A percentile compares a stretch with the other conserved stretches of the same genome.
phyloP scores from a whole-genome alignment of 2,329 filamentous ascomycete species.

The Cytospora piceae region DNA sequence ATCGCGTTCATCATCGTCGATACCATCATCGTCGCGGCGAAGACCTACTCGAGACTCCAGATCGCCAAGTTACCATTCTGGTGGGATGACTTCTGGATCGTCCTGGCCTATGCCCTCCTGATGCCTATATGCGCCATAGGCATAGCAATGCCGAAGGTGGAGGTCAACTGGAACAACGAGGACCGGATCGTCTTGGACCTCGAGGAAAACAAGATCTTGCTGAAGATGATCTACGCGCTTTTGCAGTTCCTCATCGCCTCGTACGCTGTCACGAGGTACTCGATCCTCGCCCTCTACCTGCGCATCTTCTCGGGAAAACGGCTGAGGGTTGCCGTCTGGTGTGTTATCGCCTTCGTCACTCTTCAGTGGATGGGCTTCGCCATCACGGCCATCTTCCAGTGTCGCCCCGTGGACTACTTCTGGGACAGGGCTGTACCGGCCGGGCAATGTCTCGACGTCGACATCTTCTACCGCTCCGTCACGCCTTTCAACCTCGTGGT shows the following conservation, averaged over 20 bases:
- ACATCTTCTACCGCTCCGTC: slow-evolving; percentile 24
- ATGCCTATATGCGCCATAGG: slow-evolving; percentile 27
- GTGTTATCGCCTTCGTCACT: slow-evolving; percentile 14
- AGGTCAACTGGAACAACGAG: slow-evolving; percentile 20
- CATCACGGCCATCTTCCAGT: slow-evolving; percentile 10
- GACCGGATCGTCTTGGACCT: slow-evolving; percentile 23
- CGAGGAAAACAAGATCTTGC: slow-evolving; percentile 24
- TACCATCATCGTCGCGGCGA: slow-evolving; percentile 26
- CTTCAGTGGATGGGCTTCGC: slow-evolving; percentile 25
- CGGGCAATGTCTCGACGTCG: slow-evolving; percentile 17
- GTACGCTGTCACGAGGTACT: slow-evolving; percentile 25
- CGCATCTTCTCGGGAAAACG: slow-evolving; percentile 21
- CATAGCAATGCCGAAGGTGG: slow-evolving; percentile 18
- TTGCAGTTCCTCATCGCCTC: slow-evolving; percentile 23
- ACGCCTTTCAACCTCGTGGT: slow-evolving; percentile 28
- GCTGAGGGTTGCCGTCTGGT: slow-evolving; percentile 20
- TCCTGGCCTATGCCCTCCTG: slow-evolving; percentile 21
- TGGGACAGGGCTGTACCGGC: slow-evolving; percentile 22
- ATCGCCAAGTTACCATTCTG: slow-evolving; percentile 25
- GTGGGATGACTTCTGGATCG: slow-evolving; percentile 30
- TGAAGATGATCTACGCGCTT: slow-evolving; percentile 25
- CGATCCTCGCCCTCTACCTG: slow-evolving; percentile 29
- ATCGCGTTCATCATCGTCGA: slow-evolving; percentile 21
- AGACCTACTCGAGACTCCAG: slow-evolving; percentile 24
- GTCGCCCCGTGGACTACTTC: slow-evolving; percentile 18